Conservation (phyloP, 1,284 basidiomycete genomes). For the Phaffia rhodozyma region DNA sequence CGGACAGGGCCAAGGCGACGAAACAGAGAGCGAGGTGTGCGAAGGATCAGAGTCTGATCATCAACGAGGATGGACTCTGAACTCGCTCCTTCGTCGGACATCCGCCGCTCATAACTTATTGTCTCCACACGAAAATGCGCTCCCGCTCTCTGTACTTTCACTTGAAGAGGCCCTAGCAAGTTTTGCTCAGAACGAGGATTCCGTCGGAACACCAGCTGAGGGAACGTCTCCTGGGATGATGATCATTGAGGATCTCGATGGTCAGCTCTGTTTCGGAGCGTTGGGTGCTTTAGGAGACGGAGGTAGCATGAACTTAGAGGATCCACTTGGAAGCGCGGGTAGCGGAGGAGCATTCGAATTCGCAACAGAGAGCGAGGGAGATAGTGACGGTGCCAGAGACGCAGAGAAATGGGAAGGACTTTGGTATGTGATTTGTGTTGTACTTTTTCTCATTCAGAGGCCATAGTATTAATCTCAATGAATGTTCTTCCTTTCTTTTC, state of each 20-base stretch:
- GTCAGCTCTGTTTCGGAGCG: conserved; percentile 11
- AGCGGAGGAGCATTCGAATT: conserved; percentile 8
- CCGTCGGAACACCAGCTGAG: neutral
- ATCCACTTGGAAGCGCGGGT: conserved; percentile 2
- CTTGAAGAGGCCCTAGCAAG: too few species aligned
- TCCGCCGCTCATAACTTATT: too few species aligned
- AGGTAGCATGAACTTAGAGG: neutral
- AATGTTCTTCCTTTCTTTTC: neutral
- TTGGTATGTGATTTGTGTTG: conserved; percentile 7
- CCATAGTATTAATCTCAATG: neutral
- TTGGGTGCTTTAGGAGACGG: neutral
- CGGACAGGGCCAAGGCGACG: neutral
- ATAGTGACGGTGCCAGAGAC: conserved; percentile 15
- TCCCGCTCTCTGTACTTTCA: too few species aligned
- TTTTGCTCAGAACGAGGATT: too few species aligned
- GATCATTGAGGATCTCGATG: conserved; percentile 15
- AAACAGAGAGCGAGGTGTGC: too few species aligned
- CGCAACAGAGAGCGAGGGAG: conserved; percentile 17
- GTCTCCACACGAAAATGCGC: too few species aligned
- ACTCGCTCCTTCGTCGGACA: too few species aligned
- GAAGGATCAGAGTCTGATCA: neutral
- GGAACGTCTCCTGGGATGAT: neutral
- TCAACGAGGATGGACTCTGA: neutral
- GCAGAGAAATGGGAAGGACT: conserved; percentile 16
- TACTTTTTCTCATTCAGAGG: neutral